These are phyloP conservation scores for Syzygium malaccense DNA, from an alignment of 441 rosid genomes.

Conservation along the genomic window DNA sequence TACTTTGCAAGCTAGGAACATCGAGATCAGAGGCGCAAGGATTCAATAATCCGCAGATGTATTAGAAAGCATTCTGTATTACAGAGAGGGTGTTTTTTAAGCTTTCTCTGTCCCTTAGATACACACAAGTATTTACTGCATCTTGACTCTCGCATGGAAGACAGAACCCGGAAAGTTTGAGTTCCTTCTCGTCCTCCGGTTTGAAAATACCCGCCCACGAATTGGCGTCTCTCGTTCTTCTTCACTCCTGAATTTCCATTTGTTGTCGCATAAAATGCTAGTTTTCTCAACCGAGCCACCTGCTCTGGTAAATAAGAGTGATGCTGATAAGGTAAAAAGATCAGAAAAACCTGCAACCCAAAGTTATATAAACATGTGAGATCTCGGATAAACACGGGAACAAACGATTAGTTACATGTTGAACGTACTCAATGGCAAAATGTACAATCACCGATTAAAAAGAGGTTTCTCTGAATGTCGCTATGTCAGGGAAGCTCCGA, in stretches of 20 bases:
- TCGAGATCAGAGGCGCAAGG: background rate
- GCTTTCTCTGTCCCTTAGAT: background rate
- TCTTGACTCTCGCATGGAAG: background rate
- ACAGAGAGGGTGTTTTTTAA: background rate
- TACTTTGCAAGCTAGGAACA: background rate
- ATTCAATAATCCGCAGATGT: background rate
- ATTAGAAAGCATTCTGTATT: background rate
- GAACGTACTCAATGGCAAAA: background rate
- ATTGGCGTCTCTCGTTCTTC: background rate
- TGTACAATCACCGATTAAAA: background rate
- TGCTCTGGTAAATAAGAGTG: background rate
- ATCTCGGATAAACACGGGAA: background rate
- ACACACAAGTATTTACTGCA: no score
- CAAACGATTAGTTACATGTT: background rate
- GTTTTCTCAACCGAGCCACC: background rate
- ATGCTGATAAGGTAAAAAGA: background rate
- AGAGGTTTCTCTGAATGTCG: background rate
- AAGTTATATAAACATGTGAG: background rate
- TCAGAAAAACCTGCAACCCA: background rate
- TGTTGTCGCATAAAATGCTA: background rate
- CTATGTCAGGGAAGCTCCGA: constrained; percentile 43
- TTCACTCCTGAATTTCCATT: background rate
- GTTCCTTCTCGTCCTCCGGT: background rate
- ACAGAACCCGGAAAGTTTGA: background rate
- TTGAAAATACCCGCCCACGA: background rate